Conservation (phyloP, 306 rosid species). For the Cucurbita moschata region DNA sequence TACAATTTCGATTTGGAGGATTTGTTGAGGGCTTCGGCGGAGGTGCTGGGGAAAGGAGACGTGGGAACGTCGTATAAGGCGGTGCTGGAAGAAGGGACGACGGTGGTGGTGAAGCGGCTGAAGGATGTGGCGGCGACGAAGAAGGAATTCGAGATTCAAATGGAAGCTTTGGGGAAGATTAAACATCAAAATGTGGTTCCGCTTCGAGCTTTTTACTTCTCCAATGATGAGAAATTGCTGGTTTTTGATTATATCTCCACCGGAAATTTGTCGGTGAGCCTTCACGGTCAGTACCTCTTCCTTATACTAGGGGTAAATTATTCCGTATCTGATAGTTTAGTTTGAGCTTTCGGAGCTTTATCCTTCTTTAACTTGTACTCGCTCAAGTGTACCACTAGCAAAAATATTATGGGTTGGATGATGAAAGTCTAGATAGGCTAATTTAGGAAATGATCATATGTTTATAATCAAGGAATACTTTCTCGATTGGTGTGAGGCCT, state of each 20-base stretch:
- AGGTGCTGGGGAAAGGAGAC: conserved; percentile 90
- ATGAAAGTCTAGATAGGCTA: too few relatives aligned
- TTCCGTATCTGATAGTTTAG: too few relatives aligned
- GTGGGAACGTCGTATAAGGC: conserved; percentile 97
- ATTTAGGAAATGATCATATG: too few relatives aligned
- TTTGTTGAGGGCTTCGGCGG: conserved; percentile 87
- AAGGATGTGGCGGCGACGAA: conserved; percentile 72
- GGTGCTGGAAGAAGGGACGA: conserved; percentile 83
- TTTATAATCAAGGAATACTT: too few relatives aligned
- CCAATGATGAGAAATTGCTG: conserved; percentile 89
- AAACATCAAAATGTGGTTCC: conserved; percentile 89
- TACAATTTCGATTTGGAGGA: conserved; percentile 90
- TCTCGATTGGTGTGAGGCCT: too few relatives aligned
- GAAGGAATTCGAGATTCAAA: conserved; percentile 62
- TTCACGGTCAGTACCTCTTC: conserved; percentile 48
- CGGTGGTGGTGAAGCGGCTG: conserved; percentile 84
- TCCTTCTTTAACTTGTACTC: too few relatives aligned
- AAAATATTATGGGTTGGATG: too few relatives aligned
- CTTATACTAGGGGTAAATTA: not conserved
- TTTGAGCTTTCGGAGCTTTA: too few relatives aligned
- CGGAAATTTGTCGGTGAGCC: conserved; percentile 83
- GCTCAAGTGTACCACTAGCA: too few relatives aligned
- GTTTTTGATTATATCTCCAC: conserved; percentile 70
- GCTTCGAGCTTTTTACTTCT: conserved; percentile 70
- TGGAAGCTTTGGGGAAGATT: conserved; percentile 64